Evolutionary conservation across 2,329 filamentous ascomycete species (phyloP), one percentile per base, ranked within the genome.

Genomic region (Pseudogymnoascus sp.): DNA sequence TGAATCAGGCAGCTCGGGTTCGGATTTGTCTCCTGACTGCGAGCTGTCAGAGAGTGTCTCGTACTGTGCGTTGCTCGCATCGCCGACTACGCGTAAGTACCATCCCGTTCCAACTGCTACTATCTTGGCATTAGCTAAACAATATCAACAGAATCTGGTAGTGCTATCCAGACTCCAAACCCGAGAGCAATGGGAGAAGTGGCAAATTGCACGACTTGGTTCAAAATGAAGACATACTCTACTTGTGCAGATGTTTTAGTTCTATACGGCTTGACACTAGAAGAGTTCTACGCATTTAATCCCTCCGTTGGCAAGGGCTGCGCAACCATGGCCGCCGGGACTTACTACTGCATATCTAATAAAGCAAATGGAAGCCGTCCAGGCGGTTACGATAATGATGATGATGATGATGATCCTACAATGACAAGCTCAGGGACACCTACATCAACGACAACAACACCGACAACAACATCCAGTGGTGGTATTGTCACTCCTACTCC

Each of bases 401-500:
- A 23, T 23, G 23, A 23, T 23, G 23, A 23, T 23, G 3, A 10
- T 11, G 16, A 43, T 11, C 39, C 16, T 43, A 43, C n/a, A 19
- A n/a, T 4, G 3, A 19, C 39, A 43, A 43, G 7, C n/a, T 43
- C 39, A 19, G 16, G n/a, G 16, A 11, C 39, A 19, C 16, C 16
- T 19, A 43, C 16, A 21, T 4, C 16, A 43, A 43, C 39, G 16
- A 43, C 16, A 11, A 43, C 0, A 11, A n/a, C 7, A 43, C 16
- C 7, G 8, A 21, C 39, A 16, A 11, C 39, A 0, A 43, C 39
- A 43, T 19, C 39, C 6, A 43, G 39, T 21, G 39, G 7, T n/a
- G 23, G 48, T n/a, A 28, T 57, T 57, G 23, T 8, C 31, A 57
- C 68, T 39, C 69, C 69, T 7, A 67, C 65, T 37, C 61, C 66